Base-by-base conservation (phyloP, 2,329 filamentous ascomycete species). In the Curvularia verruculosa region DNA sequence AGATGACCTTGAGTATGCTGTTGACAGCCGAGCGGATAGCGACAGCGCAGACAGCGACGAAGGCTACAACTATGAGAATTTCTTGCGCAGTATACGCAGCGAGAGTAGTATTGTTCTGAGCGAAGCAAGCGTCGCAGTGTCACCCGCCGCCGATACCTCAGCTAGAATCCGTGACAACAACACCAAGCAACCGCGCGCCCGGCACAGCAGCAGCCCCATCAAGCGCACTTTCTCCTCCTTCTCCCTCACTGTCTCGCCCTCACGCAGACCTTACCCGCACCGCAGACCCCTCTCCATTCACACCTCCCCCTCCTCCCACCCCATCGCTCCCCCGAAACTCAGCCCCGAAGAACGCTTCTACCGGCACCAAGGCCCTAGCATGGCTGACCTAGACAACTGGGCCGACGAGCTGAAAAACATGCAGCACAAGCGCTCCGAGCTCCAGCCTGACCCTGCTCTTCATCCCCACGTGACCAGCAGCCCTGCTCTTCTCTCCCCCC, bases 361-460 rank as follows among this genome's bases (percentile, higher is more conserved):
- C 18, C 52, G 24, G 21, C 49, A 28, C 13, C 34, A 44, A 9
- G 60, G 52, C 13, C 55, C 58, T 3, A 61, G 54, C 19, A 40
- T 50, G 5, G 18, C 26, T 9, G 61, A 58, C 7, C 31, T 60
- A 7, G 28, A 18, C 15, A 15, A 10, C 3, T 64, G 59, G 61
- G 61, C 61, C 0, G 19, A 49, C 10, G 52, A 63, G 21, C 12
- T 63, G 6, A 56, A 52, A 34, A 41, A 15, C 3, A 61, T 63
- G 60, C 52, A 58, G 39, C 47, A 29, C 3, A 58, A 52, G 51
- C 46, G 50, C 3, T 8, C 29, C 5, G 55, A 49, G 3, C 26
- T 53, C n/a, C 18, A 28, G 3, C 4, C 36, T 2, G 43, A 15
- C 0, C 39, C 29, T 19, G 3, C 23, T 10, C 2, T 43, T 21